phyloP scores from a whole-genome alignment of 2,329 filamentous ascomycete species.

The Monilinia fructicola region DNA sequence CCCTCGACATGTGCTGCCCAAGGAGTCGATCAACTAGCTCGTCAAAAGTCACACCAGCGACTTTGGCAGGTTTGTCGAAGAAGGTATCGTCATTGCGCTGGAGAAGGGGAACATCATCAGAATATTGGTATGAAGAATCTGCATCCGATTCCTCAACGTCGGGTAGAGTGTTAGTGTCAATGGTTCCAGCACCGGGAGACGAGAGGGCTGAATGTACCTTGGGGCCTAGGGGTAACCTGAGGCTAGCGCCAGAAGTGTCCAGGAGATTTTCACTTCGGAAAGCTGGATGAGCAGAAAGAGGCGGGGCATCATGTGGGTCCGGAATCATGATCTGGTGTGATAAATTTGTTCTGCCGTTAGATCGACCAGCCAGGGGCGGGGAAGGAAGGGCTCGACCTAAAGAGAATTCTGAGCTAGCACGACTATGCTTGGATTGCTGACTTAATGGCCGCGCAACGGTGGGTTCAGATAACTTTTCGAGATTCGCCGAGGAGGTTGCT shows the following conservation, averaged over 20 bases:
- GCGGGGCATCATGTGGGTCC: constrained; percentile 37
- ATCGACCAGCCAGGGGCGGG: constrained; percentile 44
- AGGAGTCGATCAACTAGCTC: constrained; percentile 86
- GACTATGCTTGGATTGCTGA: constrained; percentile 64
- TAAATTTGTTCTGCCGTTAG: constrained; percentile 39
- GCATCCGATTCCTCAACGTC: constrained; percentile 64
- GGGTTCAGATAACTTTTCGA: constrained; percentile 55
- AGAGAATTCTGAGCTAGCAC: constrained; percentile 70
- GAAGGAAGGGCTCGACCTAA: constrained; percentile 54
- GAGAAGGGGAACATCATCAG: constrained; percentile 66
- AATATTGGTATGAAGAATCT: constrained; percentile 65
- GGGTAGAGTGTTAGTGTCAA: constrained; percentile 34
- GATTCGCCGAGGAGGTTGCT: constrained; percentile 61
- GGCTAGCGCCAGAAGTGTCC: constrained; percentile 29
- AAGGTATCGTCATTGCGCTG: constrained; percentile 65
- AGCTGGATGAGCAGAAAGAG: constrained; percentile 39
- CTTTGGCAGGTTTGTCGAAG: constrained; percentile 53
- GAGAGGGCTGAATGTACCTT: constrained; percentile 30
- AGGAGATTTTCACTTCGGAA: constrained; percentile 36
- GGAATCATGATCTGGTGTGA: constrained; percentile 36
- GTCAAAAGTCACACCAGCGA: constrained; percentile 58
- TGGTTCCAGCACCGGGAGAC: constrained; percentile 29
- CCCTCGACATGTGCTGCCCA: constrained; percentile 75
- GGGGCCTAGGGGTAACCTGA: constrained; percentile 24
- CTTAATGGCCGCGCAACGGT: constrained; percentile 54